Evolutionary conservation across 306 rosid genomes (phyloP), one percentile per base, ranked within the genome.

Genomic region (Cicer chorassanicum): DNA sequence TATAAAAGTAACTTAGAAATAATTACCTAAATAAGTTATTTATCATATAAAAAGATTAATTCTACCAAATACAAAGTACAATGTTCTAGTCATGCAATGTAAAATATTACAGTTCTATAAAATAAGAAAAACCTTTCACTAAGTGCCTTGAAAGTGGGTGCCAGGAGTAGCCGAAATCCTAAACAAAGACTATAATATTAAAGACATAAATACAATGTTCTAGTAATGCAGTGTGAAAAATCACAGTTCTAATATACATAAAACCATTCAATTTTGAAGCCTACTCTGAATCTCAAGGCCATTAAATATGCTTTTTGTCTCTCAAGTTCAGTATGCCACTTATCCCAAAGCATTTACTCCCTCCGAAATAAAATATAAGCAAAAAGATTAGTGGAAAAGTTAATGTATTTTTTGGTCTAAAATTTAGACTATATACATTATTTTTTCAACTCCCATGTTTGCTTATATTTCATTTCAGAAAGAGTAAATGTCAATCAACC

Each of bases 201-300:
- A 15, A 15, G 12, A 4, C 46, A n/a, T 29, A 39, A 14, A 9
- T 14, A 63, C 49, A 64, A 40, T 64, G 44, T 7, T 61, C 46
- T 13, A 61, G 14, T 64, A 9, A 42, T 42, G 51, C 70, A 42
- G 51, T 16, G 38, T 19, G 42, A 42, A 18, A 19, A 65, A 41
- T 9, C 42, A 5, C 13, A 41, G 36, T 42, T 42, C 45, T 42
- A 42, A 34, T 34, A n/a, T 60, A 34, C 65, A 60, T 6, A 13
- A 60, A 34, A 60, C 65, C 43, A 60, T 13, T 60, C 18, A 60
- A 2, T 24, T 60, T 24, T 57, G 8, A 43, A 34, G 65, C 65
- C 18, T 9, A 63, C 14, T 63, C 36, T 9, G 70, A 65, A 41
- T n/a, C 19, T 34, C 21, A 11, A 43, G 51, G n/a, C 5, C 14